A percentile compares a stretch with the other conserved stretches of the same genome.
These are phyloP conservation scores for Hyaloperonospora brassicae DNA, from an alignment of 352 stramenopile species.

Conservation along the genomic window DNA sequence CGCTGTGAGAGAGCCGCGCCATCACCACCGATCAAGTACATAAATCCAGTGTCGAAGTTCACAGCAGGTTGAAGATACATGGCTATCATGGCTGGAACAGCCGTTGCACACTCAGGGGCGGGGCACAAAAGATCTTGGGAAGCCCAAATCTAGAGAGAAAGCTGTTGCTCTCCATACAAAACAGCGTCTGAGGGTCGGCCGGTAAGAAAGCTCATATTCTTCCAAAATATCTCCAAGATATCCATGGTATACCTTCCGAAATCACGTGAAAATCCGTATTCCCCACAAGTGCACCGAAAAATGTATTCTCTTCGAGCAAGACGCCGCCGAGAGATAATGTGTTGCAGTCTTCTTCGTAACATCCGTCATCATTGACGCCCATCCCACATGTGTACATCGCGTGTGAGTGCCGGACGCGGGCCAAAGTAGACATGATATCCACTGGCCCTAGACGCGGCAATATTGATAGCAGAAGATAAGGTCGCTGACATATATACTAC, in stretches of 20 bases:
- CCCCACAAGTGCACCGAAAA: background rate
- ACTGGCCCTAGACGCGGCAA: background rate
- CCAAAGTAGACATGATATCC: background rate
- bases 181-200: background rate
- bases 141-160: background rate
- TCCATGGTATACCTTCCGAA: background rate
- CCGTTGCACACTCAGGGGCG: background rate
- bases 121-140: background rate
- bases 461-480: no score
- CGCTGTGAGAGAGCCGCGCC: background rate
- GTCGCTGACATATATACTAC: no score
- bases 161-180: background rate
- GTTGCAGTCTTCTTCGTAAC: background rate
- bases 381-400: no score
- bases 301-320: background rate
- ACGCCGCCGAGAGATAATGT: no score
- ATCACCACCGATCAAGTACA: no score
- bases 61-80: background rate
- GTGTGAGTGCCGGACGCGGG: no score
- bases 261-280: no score
- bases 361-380: background rate
- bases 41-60: background rate
- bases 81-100: background rate
- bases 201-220: background rate
- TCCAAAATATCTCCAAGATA: no score